Base-by-base conservation (phyloP, 2,329 filamentous ascomycete genomes). In the Anthostomella pinea region DNA sequence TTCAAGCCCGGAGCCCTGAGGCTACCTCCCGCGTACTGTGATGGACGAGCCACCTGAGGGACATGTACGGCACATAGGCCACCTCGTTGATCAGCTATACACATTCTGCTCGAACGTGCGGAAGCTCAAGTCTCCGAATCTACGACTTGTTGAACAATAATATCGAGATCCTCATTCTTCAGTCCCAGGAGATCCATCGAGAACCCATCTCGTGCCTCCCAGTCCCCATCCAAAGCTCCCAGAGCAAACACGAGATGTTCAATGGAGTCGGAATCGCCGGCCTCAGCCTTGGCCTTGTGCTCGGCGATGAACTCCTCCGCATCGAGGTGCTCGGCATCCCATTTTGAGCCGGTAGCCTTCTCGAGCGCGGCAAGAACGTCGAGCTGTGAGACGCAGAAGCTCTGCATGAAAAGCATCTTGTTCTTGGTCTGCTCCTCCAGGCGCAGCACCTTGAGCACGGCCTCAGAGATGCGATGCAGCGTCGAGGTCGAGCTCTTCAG, bases 191-290 rank as follows among this genome's bases (percentile, higher is more conserved):
- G 43, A 5, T 67, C 60, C 70, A 74, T 74, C 3, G 69, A 63
- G 38, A 69, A 73, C 1, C 59, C 67, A 2, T 64, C 57, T 22
- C 62, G 60, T 35, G 49, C 51, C 11, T 67, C 69, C 70, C 71
- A 75, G 38, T 74, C 66, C 1, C 70, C 69, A 28, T 73, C 65
- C 1, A 73, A 41, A 0, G 66, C 62, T 2, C 71, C 70, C 2
- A 74, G 52, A 21, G 68, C 70, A 43, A 71, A 75, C 3, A 74
- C 71, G 42, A 74, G 58, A 28, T 72, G 65, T 51, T 73, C 68
- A 20, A 68, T 52, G 0, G 67, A 64, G 2, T 54, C 54, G 11
- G 41, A 45, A 20, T 70, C 57, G 0, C 62, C 69, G 0, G 49
- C 54, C 10, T 69, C 60, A n/a, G 60, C 62, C 37, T 55, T 55